Evolutionary conservation across 148 eudicot species (phyloP).

Genomic region (Amaranthus cruentus): DNA sequence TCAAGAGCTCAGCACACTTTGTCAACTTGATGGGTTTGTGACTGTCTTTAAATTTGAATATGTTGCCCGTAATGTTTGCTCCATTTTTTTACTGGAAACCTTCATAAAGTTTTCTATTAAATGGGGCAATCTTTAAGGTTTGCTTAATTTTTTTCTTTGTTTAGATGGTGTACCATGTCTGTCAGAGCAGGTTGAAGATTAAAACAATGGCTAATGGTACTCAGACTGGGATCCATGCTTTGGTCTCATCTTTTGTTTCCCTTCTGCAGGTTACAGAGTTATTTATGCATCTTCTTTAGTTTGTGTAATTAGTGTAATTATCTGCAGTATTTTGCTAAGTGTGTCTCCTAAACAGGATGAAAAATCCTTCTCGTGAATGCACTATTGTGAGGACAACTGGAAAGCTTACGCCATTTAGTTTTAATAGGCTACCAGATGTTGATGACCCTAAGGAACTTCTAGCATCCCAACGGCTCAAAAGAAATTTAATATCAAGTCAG

Average conservation of each 20-base stretch:
- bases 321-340: constrained; percentile 10
- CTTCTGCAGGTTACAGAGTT: constrained; percentile 59
- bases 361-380: constrained; percentile 88
- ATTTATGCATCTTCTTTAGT: neutral
- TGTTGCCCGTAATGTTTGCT: too few relatives aligned
- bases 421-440: constrained; percentile 64
- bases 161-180: constrained; percentile 21
- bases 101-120: too few relatives aligned
- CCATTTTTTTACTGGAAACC: too few relatives aligned
- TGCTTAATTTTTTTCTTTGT: neutral
- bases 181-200: constrained; percentile 78
- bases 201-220: constrained; percentile 39
- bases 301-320: neutral
- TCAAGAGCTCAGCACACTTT: constrained; percentile 72
- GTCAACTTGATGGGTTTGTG: constrained; percentile 79
- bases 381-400: constrained; percentile 92
- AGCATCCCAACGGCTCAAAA: constrained; percentile 71
- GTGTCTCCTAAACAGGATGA: constrained; percentile 51
- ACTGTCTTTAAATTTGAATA: neutral
- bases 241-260: constrained; percentile 81
- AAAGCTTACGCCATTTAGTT: constrained; percentile 84
- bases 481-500: constrained; percentile 64
- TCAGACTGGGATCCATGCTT: constrained; percentile 72
- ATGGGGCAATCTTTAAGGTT: too few relatives aligned
- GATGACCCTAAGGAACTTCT: constrained; percentile 42